phyloP scores from a whole-genome alignment of 176 grass and related monocot genomes.

The Olyra latifolia region DNA sequence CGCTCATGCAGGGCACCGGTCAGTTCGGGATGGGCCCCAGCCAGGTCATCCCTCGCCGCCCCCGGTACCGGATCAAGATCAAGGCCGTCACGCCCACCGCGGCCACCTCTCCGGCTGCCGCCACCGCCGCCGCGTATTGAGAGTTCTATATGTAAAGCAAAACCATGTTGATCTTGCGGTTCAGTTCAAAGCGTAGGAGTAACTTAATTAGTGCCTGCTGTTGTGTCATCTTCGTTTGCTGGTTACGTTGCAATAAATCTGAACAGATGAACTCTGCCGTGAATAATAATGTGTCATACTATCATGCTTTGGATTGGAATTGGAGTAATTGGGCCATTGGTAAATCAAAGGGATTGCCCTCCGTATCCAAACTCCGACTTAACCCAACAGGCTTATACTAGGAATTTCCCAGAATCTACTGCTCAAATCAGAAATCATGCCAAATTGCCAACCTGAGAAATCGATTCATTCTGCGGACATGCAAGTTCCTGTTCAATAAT shows the following conservation, averaged over 20 bases:
- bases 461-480: too few relatives aligned
- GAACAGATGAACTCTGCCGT: neutral
- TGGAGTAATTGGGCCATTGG: neutral
- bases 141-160: too few relatives aligned
- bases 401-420: too few relatives aligned
- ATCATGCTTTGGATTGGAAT: neutral
- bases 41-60: conserved; percentile 65
- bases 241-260: neutral
- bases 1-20: conserved; percentile 54
- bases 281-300: neutral
- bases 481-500: too few relatives aligned
- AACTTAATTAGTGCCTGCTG: too few relatives aligned
- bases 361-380: too few relatives aligned
- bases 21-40: conserved; percentile 83
- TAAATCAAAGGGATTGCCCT: neutral
- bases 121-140: neutral
- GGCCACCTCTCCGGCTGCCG: neutral
- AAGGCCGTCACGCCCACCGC: conserved; percentile 50
- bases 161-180: neutral
- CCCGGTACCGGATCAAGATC: conserved; percentile 82
- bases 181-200: neutral
- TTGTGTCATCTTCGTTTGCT: neutral
- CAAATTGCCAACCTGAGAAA: too few relatives aligned
- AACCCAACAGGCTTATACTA: too few relatives aligned
- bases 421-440: too few relatives aligned